Conservation (phyloP, 2,329 filamentous ascomycete genomes). For the Phaeoacremonium minimum region DNA sequence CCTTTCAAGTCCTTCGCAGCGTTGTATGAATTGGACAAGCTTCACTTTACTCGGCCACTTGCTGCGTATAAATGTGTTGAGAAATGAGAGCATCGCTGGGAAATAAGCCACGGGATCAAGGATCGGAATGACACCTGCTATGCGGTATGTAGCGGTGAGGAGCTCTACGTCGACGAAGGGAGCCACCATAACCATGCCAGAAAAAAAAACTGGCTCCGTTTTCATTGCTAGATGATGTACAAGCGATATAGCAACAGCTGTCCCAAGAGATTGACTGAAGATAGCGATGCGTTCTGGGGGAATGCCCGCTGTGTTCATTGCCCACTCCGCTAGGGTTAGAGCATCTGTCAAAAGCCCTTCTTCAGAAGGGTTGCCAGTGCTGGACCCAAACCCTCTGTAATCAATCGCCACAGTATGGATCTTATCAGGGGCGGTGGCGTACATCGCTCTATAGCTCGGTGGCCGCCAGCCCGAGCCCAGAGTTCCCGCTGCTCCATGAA, state of each 20-base stretch:
- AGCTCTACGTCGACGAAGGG: conserved; percentile 51
- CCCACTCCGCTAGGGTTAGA: conserved; percentile 47
- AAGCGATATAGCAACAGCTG: conserved; percentile 31
- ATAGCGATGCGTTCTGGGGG: conserved; percentile 52
- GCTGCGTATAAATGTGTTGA: conserved; percentile 41
- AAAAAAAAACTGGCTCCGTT: conserved; percentile 37
- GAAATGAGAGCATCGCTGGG: conserved; percentile 36
- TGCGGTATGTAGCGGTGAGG: conserved; percentile 51
- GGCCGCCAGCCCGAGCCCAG: conserved; percentile 51
- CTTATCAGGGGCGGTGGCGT: conserved; percentile 41
- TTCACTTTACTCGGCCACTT: conserved; percentile 48
- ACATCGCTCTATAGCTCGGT: conserved; percentile 51
- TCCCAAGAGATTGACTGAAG: conserved; percentile 56
- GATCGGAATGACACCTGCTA: conserved; percentile 50
- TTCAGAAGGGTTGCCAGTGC: conserved; percentile 50
- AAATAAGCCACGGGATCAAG: conserved; percentile 45
- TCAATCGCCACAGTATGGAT: conserved; percentile 57
- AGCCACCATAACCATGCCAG: conserved; percentile 51
- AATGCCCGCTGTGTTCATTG: conserved; percentile 43
- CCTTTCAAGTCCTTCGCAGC: conserved; percentile 26
- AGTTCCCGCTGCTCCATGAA: conserved; percentile 54
- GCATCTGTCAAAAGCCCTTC: conserved; percentile 49
- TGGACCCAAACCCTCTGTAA: conserved; percentile 56
- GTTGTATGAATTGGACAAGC: conserved; percentile 23
- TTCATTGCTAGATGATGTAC: conserved; percentile 21